Evolutionary conservation across 805 yeast species (phyloP).

Genomic region (Metschnikowia kunwiensis): DNA sequence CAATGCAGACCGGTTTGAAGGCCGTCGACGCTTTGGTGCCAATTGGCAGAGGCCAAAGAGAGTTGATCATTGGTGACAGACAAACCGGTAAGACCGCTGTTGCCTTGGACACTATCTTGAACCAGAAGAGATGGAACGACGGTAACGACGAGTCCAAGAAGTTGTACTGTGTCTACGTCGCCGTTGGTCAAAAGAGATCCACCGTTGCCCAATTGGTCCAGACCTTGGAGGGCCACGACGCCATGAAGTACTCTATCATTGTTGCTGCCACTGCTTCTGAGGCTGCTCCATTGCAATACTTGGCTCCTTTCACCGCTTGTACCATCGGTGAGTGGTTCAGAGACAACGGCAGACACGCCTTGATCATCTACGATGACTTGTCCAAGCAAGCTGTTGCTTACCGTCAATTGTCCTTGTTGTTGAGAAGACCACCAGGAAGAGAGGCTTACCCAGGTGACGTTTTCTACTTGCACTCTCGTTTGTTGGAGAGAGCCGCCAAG

Average conservation of each 20-base stretch:
- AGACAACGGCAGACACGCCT: slow-evolving; percentile 97
- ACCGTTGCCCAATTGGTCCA: slow-evolving; percentile 99
- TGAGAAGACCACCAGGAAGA: slow-evolving; percentile 97
- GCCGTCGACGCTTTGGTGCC: slow-evolving; percentile 99
- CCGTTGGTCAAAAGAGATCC: slow-evolving; percentile 99
- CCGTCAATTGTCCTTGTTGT: slow-evolving; percentile 97
- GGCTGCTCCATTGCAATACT: slow-evolving; percentile 99
- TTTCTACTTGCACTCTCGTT: slow-evolving; percentile 92
- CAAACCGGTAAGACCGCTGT: slow-evolving; percentile 99
- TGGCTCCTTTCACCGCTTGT: slow-evolving; percentile 99
- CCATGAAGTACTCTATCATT: slow-evolving; percentile 94
- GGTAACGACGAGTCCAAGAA: slow-evolving; percentile 95
- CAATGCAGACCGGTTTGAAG: slow-evolving; percentile 99
- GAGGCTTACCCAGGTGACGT: slow-evolving; percentile 98
- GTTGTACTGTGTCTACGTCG: slow-evolving; percentile 99
- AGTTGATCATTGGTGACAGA: slow-evolving; percentile 99
- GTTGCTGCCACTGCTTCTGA: slow-evolving; percentile 99
- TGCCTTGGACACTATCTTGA: slow-evolving; percentile 95
- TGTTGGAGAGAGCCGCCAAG: slow-evolving; percentile 97
- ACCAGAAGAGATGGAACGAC: slow-evolving; percentile 98
- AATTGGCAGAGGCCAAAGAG: slow-evolving; percentile 99
- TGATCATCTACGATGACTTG: slow-evolving; percentile 95
- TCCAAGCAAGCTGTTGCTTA: slow-evolving; percentile 99
- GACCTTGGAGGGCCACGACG: slow-evolving; percentile 97
- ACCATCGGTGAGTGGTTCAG: slow-evolving; percentile 99